Evolutionary conservation across 1,139 yeast genomes (phyloP), one percentile per base, ranked within the genome.

Genomic region (Pichia terricola): DNA sequence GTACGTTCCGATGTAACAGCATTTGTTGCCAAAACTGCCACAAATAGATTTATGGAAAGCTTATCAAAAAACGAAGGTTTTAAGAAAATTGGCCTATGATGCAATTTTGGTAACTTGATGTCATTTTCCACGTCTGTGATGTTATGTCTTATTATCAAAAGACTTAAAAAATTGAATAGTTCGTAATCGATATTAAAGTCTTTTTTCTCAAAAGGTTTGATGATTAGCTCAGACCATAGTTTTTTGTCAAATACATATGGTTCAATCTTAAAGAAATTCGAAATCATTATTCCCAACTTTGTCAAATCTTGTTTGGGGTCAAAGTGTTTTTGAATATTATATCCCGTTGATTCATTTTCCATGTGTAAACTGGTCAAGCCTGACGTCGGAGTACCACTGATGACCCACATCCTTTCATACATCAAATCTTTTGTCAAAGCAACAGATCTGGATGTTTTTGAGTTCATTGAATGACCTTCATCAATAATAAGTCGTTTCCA

Each of bases 401-500:
- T 84, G 0, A 80, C 79, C 89, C 88, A 81, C 48, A 75, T 67
- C 42, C 86, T 65, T 55, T 81, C 88, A 8, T 76, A 73, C 45
- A 64, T 61, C 42, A 81, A 56, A 25, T 64, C 61, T 37, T 66
- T 67, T 34, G 83, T 77, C 36, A 75, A 56, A 3, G 62, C 56
- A 28, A 77, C 77, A 1, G 75, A 68, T 45, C 73, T 65, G 2
- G 83, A 70, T 2, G 69, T 60, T 44, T 68, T 70, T 4, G 80
- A 69, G 45, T 68, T 69, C 71, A 79, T 69, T 30, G 79, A 70
- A 57, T 81, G 88, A 0, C 88, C 88, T 59, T 81, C 88, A 56
- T 81, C 89, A n/a, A 81, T 75, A 22, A 81, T 77, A 30, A 81
- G 61, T 30, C 88, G 57, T 54, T 81, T 81, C 88, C 88, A 81